These are phyloP conservation scores for Fusarium floridanum DNA, from an alignment of 2,329 filamentous ascomycete species.

Conservation along the genomic window DNA sequence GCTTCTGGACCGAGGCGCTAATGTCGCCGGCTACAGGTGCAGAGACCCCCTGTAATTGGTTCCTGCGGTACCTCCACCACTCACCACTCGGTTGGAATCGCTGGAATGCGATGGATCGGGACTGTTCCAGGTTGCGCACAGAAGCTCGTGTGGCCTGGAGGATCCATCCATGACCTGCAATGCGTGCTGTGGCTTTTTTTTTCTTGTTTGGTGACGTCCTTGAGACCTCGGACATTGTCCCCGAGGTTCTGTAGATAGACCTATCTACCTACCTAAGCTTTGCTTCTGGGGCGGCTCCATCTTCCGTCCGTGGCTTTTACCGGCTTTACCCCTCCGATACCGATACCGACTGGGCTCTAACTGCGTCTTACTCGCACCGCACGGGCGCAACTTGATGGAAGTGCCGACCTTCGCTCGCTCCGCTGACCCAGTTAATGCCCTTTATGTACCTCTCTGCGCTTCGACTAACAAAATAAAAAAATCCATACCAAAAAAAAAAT, in stretches of 20 bases:
- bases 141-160: conserved; percentile 22
- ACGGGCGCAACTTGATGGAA: conserved; percentile 27
- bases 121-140: conserved; percentile 12
- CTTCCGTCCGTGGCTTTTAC: conserved; percentile 26
- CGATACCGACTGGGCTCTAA: background rate
- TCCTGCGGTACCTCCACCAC: conserved; percentile 22
- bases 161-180: background rate
- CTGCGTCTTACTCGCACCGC: conserved; percentile 1
- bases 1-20: conserved; percentile 42
- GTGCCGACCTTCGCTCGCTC: conserved; percentile 25
- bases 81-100: conserved; percentile 24
- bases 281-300: background rate
- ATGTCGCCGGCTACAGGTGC: conserved; percentile 32
- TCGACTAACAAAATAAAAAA: background rate
- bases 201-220: conserved; percentile 21
- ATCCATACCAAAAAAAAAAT: background rate
- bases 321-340: conserved; percentile 1
- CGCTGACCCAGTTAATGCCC: conserved; percentile 8
- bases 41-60: conserved; percentile 38
- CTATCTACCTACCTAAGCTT: background rate
- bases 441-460: background rate
- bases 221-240: conserved; percentile 8
- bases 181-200: conserved; percentile 2
- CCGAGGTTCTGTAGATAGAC: background rate
- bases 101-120: conserved; percentile 26